Evolutionary conservation across 2,329 filamentous ascomycete species (phyloP).

Genomic region (Fusarium lyarnte): DNA sequence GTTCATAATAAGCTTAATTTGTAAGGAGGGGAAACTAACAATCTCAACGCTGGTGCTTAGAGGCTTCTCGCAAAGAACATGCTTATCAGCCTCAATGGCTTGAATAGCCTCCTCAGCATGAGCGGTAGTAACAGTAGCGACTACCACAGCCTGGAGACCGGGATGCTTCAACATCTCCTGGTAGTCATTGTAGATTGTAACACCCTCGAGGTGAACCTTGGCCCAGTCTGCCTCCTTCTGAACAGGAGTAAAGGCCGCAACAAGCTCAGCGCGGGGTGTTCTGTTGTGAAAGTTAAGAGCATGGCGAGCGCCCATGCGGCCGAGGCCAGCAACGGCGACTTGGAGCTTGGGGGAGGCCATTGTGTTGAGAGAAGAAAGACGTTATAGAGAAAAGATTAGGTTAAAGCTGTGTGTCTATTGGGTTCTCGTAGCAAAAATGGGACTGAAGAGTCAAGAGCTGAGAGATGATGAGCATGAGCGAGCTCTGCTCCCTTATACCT

Average conservation of each 20-base stretch:
- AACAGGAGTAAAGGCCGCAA: slow-evolving; percentile 41
- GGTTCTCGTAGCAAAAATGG: neutral
- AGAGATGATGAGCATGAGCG: neutral
- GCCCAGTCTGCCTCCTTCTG: slow-evolving; percentile 42
- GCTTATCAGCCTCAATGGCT: slow-evolving; percentile 41
- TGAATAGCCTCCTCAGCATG: slow-evolving; percentile 43
- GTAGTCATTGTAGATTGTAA: slow-evolving; percentile 38
- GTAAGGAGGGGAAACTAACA: slow-evolving; percentile 49
- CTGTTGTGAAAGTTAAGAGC: slow-evolving; percentile 42
- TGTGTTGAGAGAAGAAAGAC: neutral
- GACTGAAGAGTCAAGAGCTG: neutral
- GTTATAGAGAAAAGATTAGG: neutral
- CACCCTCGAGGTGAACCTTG: slow-evolving; percentile 34
- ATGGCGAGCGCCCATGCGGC: slow-evolving; percentile 42
- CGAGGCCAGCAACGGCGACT: slow-evolving; percentile 40
- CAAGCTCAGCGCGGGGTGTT: slow-evolving; percentile 39
- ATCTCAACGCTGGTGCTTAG: slow-evolving; percentile 56
- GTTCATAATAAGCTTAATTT: neutral
- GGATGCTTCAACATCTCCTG: slow-evolving; percentile 43
- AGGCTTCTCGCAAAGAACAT: slow-evolving; percentile 42
- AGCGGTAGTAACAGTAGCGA: slow-evolving; percentile 41
- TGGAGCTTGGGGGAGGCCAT: slow-evolving; percentile 41
- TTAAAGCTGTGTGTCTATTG: neutral
- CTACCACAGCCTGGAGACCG: slow-evolving; percentile 40
- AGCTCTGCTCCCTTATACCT: slow-evolving; percentile 25